Percentiles rank a stretch among this genome's conserved stretches.
These are phyloP conservation scores for Wickerhamomyces strasburgensis DNA, from an alignment of 805 yeast genomes.

Conservation along the genomic window DNA sequence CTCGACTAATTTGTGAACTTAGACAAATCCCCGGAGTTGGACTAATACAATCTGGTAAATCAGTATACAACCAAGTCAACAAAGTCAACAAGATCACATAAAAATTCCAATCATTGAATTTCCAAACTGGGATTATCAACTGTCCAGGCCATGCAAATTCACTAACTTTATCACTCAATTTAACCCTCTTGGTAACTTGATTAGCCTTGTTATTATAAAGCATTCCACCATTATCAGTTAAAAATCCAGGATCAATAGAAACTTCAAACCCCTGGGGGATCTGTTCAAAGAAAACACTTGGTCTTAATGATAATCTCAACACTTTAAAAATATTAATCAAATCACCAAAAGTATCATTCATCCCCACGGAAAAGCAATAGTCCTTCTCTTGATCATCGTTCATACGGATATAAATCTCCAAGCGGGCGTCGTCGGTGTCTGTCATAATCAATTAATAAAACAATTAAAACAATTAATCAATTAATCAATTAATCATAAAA, in stretches of 20 bases:
- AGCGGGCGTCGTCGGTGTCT: slow-evolving; percentile 18
- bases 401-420: slow-evolving; percentile 56
- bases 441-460: background rate
- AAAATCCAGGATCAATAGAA: slow-evolving; percentile 66
- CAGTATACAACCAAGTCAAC: slow-evolving; percentile 81
- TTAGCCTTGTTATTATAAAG: slow-evolving; percentile 61
- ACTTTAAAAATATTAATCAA: slow-evolving; percentile 57
- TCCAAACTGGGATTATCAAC: slow-evolving; percentile 73
- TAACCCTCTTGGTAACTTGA: slow-evolving; percentile 38
- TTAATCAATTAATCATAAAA: too few species aligned
- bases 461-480: background rate
- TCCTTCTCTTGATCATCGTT: slow-evolving; percentile 83
- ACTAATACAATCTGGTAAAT: slow-evolving; percentile 80
- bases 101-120: slow-evolving; percentile 37
- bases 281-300: slow-evolving; percentile 65
- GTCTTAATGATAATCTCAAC: slow-evolving; percentile 74
- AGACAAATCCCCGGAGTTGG: slow-evolving; percentile 92
- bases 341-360: slow-evolving; percentile 52
- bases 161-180: slow-evolving; percentile 46
- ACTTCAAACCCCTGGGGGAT: slow-evolving; percentile 62
- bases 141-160: slow-evolving; percentile 87
- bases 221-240: slow-evolving; percentile 80
- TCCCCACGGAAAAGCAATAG: slow-evolving; percentile 75
- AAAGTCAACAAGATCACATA: slow-evolving; percentile 35
- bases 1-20: slow-evolving; percentile 50